These are phyloP conservation scores for Colletotrichum zoysiae DNA, from an alignment of 2,329 filamentous ascomycete species.

Conservation along the genomic window DNA sequence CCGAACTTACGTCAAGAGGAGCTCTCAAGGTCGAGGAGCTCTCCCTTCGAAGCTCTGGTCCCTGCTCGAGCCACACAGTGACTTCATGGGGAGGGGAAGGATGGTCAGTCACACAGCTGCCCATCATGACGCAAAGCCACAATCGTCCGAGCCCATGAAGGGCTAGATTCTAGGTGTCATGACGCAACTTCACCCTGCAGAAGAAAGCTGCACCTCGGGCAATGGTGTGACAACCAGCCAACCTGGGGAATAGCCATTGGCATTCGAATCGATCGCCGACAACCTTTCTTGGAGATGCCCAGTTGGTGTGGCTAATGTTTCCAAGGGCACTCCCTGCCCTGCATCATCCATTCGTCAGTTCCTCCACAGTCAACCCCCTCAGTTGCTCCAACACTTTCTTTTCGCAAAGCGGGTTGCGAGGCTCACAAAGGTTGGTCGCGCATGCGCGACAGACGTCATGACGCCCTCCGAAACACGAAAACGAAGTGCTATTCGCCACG, in stretches of 20 bases:
- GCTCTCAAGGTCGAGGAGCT: slow-evolving; percentile 38
- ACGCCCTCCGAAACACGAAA: slow-evolving; percentile 37
- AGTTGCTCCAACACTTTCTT: slow-evolving; percentile 34
- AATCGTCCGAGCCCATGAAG: slow-evolving; percentile 39
- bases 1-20: slow-evolving; percentile 41
- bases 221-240: slow-evolving; percentile 41
- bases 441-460: slow-evolving; percentile 39
- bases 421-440: slow-evolving; percentile 23
- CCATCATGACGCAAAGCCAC: slow-evolving; percentile 45
- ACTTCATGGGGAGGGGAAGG: slow-evolving; percentile 38
- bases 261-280: slow-evolving; percentile 51
- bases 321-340: slow-evolving; percentile 38
- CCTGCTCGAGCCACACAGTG: slow-evolving; percentile 42
- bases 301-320: slow-evolving; percentile 39
- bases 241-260: slow-evolving; percentile 37
- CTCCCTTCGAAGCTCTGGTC: slow-evolving; percentile 27
- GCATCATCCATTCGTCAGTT: slow-evolving; percentile 42
- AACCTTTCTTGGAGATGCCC: slow-evolving; percentile 34
- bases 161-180: slow-evolving; percentile 39
- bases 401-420: slow-evolving; percentile 34
- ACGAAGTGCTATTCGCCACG: slow-evolving; percentile 33
- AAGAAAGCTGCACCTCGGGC: slow-evolving; percentile 32
- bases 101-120: slow-evolving; percentile 16
- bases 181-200: slow-evolving; percentile 40
- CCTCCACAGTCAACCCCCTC: slow-evolving; percentile 34